A percentile compares a stretch with the other conserved stretches of the same genome.
These are phyloP conservation scores for Phytophthora rubi DNA, from an alignment of 352 stramenopile species.

Conservation along the genomic window DNA sequence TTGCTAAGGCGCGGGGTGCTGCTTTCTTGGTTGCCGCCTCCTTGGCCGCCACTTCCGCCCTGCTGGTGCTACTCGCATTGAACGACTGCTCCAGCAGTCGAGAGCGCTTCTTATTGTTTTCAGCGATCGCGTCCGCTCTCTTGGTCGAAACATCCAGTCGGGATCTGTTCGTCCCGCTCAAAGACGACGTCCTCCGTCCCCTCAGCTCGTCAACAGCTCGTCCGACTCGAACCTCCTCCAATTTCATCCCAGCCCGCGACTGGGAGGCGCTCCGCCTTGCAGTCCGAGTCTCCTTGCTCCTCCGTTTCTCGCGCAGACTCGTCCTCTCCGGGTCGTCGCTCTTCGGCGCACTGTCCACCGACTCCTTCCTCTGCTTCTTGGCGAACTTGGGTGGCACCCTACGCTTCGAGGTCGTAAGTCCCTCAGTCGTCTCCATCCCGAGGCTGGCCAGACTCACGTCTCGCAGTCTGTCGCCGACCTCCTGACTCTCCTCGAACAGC, in stretches of 20 bases:
- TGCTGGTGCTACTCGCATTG: slow-evolving; percentile 24
- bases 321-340: slow-evolving; percentile 24
- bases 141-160: slow-evolving; percentile 5
- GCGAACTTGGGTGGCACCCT: slow-evolving; percentile 26
- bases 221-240: slow-evolving; percentile 34
- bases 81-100: slow-evolving; percentile 28
- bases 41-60: slow-evolving; percentile 16
- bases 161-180: slow-evolving; percentile 9
- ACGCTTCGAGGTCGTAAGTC: background rate
- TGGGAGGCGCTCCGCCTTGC: slow-evolving; percentile 5
- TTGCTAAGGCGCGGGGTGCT: background rate
- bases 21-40: slow-evolving; percentile 11
- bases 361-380: slow-evolving; percentile 29
- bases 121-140: slow-evolving; percentile 28
- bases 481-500: slow-evolving; percentile 53
- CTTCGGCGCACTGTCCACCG: slow-evolving; percentile 3
- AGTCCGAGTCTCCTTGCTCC: background rate
- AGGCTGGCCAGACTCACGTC: slow-evolving; percentile 33
- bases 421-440: slow-evolving; percentile 7
- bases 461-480: slow-evolving; percentile 26
- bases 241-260: slow-evolving; percentile 15
- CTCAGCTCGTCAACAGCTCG: slow-evolving; percentile 15
- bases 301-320: slow-evolving; percentile 12
- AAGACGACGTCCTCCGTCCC: slow-evolving; percentile 5
- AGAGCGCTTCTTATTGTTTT: slow-evolving; percentile 47